Percentiles rank a stretch among this genome's conserved stretches.
Evolutionary conservation across 305 asterid species (phyloP).

Genomic region (Coffea humblotiana): DNA sequence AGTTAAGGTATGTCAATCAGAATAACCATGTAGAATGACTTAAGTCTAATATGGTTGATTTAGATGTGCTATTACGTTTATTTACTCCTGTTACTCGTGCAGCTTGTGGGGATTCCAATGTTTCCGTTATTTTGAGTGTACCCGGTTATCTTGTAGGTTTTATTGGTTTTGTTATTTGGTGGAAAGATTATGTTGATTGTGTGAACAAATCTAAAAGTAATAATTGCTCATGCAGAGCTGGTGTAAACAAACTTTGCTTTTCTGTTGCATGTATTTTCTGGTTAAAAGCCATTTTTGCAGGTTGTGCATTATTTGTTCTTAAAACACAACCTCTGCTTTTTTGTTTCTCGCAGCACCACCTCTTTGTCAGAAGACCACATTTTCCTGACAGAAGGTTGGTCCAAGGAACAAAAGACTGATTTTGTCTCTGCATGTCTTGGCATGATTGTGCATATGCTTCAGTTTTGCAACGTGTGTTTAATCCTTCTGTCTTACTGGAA

Average conservation of each 20-base stretch:
- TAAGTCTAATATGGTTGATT: not conserved
- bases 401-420: not conserved
- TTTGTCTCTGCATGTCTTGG: not conserved
- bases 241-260: not conserved
- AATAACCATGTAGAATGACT: not conserved
- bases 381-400: not conserved
- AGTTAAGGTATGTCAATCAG: constrained; percentile 69
- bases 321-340: not conserved
- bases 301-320: not conserved
- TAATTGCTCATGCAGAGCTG: not conserved
- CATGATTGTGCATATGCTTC: not conserved
- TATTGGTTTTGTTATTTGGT: not conserved
- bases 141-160: not conserved
- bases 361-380: not conserved
- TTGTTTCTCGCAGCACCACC: not conserved
- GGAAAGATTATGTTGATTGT: not conserved
- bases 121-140: not conserved
- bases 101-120: not conserved
- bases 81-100: not conserved
- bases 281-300: not conserved
- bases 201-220: not conserved
- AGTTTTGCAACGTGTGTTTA: not conserved
- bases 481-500: not conserved
- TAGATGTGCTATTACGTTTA: not conserved
- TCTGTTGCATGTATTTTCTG: not conserved